Evolutionary conservation across 2,329 filamentous ascomycete species (phyloP).

Genomic region (Zalaria obscura): DNA sequence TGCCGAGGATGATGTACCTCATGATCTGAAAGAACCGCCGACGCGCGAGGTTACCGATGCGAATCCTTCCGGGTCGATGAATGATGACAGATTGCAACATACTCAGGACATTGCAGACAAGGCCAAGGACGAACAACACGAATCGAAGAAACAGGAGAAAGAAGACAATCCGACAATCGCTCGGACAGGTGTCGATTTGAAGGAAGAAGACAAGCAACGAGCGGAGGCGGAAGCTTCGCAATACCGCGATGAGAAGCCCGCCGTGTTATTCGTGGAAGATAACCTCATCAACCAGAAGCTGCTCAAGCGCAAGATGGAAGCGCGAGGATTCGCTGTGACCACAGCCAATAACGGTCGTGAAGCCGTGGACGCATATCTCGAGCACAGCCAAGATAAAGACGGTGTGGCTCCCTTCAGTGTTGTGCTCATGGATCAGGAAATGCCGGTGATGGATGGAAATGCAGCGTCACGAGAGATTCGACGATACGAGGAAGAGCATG

Average conservation of each 20-base stretch:
- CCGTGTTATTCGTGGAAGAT: conserved; percentile 17
- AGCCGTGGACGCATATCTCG: conserved; percentile 10
- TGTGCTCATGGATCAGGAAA: conserved; percentile 20
- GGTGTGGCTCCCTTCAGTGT: conserved; percentile 17
- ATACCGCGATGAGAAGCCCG: conserved; percentile 2
- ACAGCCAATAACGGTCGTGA: conserved; percentile 19
- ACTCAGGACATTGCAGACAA: too few species aligned
- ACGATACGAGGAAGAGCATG: conserved; percentile 8
- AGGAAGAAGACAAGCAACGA: too few species aligned
- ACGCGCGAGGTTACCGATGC: background rate
- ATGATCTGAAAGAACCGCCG: conserved; percentile 14
- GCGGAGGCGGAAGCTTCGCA: background rate
- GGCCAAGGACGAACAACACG: background rate
- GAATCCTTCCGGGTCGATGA: too few species aligned
- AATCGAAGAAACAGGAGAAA: background rate
- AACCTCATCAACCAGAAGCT: conserved; percentile 20
- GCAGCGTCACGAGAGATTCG: conserved; percentile 14
- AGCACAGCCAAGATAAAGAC: conserved; percentile 17
- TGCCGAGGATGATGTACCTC: conserved; percentile 6
- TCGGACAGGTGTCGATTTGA: background rate
- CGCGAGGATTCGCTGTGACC: conserved; percentile 15
- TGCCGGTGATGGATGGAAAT: conserved; percentile 20
- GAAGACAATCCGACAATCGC: background rate
- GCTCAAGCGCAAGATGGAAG: conserved; percentile 13
- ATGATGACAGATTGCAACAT: too few species aligned